A percentile compares a stretch with the other conserved stretches of the same genome.
These are phyloP conservation scores for Microbotryum lychnidis-dioicae DNA, from an alignment of 1,284 basidiomycete species.

Conservation along the genomic window DNA sequence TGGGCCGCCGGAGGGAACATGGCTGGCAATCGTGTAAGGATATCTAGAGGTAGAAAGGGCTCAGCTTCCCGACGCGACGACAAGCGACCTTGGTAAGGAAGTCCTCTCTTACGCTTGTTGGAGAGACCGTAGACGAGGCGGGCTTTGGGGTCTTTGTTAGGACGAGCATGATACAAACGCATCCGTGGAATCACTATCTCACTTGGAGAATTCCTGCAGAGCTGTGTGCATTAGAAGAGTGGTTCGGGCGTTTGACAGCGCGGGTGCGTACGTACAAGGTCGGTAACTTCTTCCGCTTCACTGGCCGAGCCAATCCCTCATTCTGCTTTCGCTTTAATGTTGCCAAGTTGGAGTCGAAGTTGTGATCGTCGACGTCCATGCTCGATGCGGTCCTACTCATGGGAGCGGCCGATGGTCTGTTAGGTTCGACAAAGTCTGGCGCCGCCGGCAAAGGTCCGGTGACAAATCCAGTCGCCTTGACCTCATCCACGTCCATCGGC, in stretches of 20 bases:
- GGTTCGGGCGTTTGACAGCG: too few relatives aligned
- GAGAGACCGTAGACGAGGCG: slow-evolving; percentile 37
- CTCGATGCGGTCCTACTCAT: not conserved
- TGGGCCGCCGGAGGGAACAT: slow-evolving; percentile 23
- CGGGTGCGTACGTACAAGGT: slow-evolving; percentile 1
- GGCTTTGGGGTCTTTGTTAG: slow-evolving; percentile 18
- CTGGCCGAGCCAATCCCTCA: slow-evolving; percentile 15
- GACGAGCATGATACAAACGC: slow-evolving; percentile 41
- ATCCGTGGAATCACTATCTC: slow-evolving; percentile 34
- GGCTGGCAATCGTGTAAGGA: slow-evolving; percentile 29
- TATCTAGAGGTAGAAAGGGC: slow-evolving; percentile 30
- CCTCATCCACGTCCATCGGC: not conserved
- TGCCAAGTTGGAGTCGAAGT: slow-evolving; percentile 36
- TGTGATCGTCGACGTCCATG: not conserved
- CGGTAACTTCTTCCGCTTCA: slow-evolving; percentile 9
- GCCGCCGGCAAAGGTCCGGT: not conserved
- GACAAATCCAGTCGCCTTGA: not conserved
- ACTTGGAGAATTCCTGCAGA: slow-evolving; percentile 17
- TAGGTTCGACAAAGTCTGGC: not conserved
- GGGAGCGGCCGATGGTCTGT: not conserved
- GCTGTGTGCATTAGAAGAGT: too few relatives aligned
- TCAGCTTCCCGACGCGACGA: not conserved
- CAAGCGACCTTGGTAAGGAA: not conserved
- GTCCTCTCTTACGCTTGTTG: slow-evolving; percentile 33
- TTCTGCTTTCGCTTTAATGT: slow-evolving; percentile 36